Conservation (phyloP, 306 rosid species). For the Inga leiocalycina region DNA sequence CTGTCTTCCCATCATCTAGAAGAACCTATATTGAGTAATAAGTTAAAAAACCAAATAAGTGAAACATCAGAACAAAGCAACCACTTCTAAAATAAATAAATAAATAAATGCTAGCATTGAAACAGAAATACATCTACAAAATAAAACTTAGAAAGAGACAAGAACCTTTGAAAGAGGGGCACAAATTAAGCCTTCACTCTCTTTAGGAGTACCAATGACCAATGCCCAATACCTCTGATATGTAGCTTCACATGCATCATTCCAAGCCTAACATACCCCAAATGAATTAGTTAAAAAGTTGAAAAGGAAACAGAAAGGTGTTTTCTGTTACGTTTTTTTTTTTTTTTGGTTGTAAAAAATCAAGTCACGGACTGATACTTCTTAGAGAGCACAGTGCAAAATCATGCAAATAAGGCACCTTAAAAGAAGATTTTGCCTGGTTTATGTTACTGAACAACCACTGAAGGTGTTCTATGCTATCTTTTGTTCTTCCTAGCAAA, state of each 20-base stretch:
- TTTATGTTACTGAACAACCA: constrained; percentile 67
- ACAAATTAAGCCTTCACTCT: constrained; percentile 78
- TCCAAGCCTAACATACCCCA: constrained; percentile 63
- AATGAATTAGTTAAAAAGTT: constrained; percentile 15
- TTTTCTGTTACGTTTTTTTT: not conserved
- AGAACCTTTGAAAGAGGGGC: constrained; percentile 94
- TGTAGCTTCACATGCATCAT: constrained; percentile 74
- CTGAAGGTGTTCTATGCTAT: constrained; percentile 71
- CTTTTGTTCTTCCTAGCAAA: constrained; percentile 83
- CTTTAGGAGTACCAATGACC: constrained; percentile 83
- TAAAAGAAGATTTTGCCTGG: constrained; percentile 55
- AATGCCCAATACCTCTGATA: constrained; percentile 90
- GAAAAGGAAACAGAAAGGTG: constrained; percentile 5
- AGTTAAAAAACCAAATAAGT: constrained; percentile 17
- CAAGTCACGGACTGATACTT: not conserved
- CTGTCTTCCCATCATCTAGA: constrained; percentile 92
- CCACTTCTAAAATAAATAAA: constrained; percentile 16
- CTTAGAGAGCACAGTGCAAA: constrained; percentile 10
- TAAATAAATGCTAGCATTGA: constrained; percentile 29
- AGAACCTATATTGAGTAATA: constrained; percentile 61
- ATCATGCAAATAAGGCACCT: constrained; percentile 50
- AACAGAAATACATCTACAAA: constrained; percentile 1
- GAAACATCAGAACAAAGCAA: constrained; percentile 18
- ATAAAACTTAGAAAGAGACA: constrained; percentile 27
- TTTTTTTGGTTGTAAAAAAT: too few species aligned